A percentile compares a stretch with the other conserved stretches of the same genome.
These are phyloP conservation scores for Coemansia sp. DNA, from an alignment of 192 early-diverging fungal species.

Conservation along the genomic window DNA sequence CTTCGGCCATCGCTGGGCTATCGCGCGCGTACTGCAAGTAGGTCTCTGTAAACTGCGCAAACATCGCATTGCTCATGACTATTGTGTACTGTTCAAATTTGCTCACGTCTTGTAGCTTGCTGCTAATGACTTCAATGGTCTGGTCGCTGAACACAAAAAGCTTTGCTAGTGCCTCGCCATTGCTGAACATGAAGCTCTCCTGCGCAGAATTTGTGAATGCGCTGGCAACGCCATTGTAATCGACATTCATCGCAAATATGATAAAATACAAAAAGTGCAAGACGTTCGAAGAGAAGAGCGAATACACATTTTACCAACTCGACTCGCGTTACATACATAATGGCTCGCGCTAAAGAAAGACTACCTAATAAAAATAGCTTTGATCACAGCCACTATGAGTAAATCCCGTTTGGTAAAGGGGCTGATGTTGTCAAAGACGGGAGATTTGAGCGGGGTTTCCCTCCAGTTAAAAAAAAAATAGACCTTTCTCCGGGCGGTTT, in stretches of 20 bases:
- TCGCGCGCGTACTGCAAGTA: slow-evolving; percentile 48
- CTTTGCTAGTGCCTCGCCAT: slow-evolving; percentile 36
- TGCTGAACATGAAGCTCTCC: slow-evolving; percentile 34
- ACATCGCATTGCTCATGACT: slow-evolving; percentile 19
- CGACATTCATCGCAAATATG: slow-evolving; percentile 24
- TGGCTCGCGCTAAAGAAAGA: too few species aligned
- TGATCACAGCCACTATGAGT: too few species aligned
- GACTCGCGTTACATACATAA: too few species aligned
- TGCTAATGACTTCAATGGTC: slow-evolving; percentile 17
- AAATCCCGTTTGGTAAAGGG: too few species aligned
- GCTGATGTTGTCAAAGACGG: too few species aligned
- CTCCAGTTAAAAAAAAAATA: neutral
- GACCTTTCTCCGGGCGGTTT: too few species aligned
- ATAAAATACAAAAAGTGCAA: neutral
- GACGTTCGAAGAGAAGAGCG: neutral
- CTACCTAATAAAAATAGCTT: too few species aligned
- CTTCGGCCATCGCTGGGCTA: slow-evolving; percentile 3
- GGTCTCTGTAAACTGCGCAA: slow-evolving; percentile 31
- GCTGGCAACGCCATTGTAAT: slow-evolving; percentile 27
- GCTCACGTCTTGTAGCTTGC: slow-evolving; percentile 21
- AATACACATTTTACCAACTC: too few species aligned
- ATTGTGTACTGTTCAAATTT: slow-evolving; percentile 43
- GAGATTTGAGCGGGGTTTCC: too few species aligned
- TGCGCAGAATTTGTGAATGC: slow-evolving; percentile 44
- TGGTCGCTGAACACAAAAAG: slow-evolving; percentile 45